A percentile compares a stretch with the other conserved stretches of the same genome.
Conservation (phyloP, 2,329 filamentous ascomycete species). For the Bimuria novae-zelandiae region DNA sequence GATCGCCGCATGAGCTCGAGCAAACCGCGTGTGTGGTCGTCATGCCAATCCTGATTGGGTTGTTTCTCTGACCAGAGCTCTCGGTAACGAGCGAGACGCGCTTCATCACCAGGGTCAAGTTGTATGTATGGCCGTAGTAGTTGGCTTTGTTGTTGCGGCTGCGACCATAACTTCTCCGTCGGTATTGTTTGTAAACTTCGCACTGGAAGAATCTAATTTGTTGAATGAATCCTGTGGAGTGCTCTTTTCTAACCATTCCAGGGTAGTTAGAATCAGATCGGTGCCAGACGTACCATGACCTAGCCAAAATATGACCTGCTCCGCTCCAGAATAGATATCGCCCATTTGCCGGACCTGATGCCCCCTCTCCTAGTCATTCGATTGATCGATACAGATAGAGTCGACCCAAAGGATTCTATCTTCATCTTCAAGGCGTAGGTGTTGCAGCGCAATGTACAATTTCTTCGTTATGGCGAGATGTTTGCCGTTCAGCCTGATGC, state of each 20-base stretch:
- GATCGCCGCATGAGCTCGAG: constrained; percentile 6
- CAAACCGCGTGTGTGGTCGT: constrained; percentile 3
- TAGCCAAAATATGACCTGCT: constrained; percentile 7
- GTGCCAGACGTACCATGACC: background rate
- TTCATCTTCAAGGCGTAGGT: constrained; percentile 13
- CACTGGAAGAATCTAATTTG: background rate
- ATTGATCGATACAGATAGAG: constrained; percentile 27
- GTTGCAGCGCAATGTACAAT: constrained; percentile 15
- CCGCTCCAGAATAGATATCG: constrained; percentile 13
- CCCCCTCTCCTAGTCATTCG: constrained; percentile 3
- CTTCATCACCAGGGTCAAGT: too few relatives aligned
- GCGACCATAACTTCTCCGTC: too few relatives aligned
- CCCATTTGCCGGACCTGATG: constrained; percentile 17
- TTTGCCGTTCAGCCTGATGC: constrained; percentile 6
- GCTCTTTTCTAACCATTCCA: background rate
- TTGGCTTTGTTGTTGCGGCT: too few relatives aligned
- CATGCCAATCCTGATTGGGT: background rate
- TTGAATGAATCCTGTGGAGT: background rate
- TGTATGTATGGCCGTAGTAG: too few relatives aligned
- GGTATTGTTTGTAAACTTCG: too few relatives aligned
- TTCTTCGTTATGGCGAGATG: constrained; percentile 14
- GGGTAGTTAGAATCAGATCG: background rate
- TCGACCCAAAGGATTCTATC: constrained; percentile 33
- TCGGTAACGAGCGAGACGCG: too few relatives aligned
- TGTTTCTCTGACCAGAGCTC: background rate